Base-by-base conservation (phyloP, 331 rosid species). In the Quercus tomentella region DNA sequence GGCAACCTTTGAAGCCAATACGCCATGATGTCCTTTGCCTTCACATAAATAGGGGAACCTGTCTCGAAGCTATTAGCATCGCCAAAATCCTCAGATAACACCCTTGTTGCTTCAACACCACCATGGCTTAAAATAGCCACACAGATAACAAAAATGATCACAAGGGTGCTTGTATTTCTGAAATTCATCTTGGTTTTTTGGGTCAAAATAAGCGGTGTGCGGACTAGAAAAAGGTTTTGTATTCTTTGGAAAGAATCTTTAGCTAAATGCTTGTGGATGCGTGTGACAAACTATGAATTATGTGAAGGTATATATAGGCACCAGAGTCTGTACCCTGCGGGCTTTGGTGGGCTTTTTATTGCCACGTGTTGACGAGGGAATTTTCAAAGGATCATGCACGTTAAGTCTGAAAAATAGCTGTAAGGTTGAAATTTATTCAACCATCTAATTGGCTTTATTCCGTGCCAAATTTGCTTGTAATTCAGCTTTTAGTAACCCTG, bases 1-100 rank as follows among this genome's bases (percentile, higher is more conserved):
- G 87, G 72, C 20, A 83, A 54, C 28, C 30, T 73, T 10, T 69
- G 77, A 5, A 83, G 74, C 87, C 83, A 83, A 76, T 51, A 71
- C 3, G 84, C 75, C 84, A 83, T 17, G 43, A 58, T 26, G 8
- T 70, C 65, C 66, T 31, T 78, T 4, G 81, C 80, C 61, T 54
- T 79, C 4, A 74, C 80, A 60, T 74, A 83, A 14, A 37, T 63
- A 0, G 76, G 52, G 11, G 80, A 41, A 54, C 62, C 3, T 22
- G 73, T 31, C 14, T 78, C 28, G 0, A 77, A n/a, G 33, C 58
- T 52, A 72, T 73, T 84, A 3, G 25, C 57, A 7, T 35, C 4
- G 3, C 15, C 51, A 23, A 73, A 73, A 65, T 63, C 78, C 31
- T 73, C 83, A 12, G 45, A 43, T n/a, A 74, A 66, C 67, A 63